Evolutionary conservation across 805 yeast species (phyloP).

Genomic region (Ogataea pilisensis): DNA sequence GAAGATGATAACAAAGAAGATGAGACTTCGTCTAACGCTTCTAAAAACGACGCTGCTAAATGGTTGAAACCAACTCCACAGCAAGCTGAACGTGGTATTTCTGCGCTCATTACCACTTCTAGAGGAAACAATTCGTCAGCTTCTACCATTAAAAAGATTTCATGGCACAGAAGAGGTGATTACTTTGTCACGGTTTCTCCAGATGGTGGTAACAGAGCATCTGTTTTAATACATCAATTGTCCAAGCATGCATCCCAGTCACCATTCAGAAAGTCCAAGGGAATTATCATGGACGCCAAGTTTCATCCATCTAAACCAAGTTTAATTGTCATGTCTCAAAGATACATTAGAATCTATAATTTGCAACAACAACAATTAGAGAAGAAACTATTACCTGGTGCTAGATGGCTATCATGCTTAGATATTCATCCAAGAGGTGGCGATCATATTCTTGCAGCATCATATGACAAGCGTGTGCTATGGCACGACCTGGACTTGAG

Average conservation of each 20-base stretch:
- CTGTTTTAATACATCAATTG: constrained; percentile 90
- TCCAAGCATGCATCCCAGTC: constrained; percentile 94
- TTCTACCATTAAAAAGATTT: constrained; percentile 67
- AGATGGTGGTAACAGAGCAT: constrained; percentile 70
- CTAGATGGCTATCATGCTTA: constrained; percentile 86
- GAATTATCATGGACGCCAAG: constrained; percentile 91
- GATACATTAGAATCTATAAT: constrained; percentile 88
- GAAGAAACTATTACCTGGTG: constrained; percentile 90
- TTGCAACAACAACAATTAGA: constrained; percentile 78
- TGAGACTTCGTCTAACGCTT: constrained; percentile 17
- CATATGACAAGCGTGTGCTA: constrained; percentile 89
- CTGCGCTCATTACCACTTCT: constrained; percentile 61
- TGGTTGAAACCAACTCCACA: constrained; percentile 79
- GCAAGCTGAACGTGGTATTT: constrained; percentile 60
- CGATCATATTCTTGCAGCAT: constrained; percentile 86
- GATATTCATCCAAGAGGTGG: constrained; percentile 93
- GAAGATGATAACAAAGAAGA: constrained; percentile 37
- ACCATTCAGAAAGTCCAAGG: constrained; percentile 90
- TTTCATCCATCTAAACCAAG: constrained; percentile 97
- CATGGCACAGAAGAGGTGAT: constrained; percentile 98
- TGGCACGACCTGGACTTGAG: constrained; percentile 96
- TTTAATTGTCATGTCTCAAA: constrained; percentile 88
- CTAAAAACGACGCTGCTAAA: constrained; percentile 55
- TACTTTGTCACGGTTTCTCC: constrained; percentile 97
- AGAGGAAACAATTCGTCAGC: constrained; percentile 36